These are phyloP conservation scores for Chlamydomonas urium DNA, from an alignment of 139 green algal species.

Conservation along the genomic window DNA sequence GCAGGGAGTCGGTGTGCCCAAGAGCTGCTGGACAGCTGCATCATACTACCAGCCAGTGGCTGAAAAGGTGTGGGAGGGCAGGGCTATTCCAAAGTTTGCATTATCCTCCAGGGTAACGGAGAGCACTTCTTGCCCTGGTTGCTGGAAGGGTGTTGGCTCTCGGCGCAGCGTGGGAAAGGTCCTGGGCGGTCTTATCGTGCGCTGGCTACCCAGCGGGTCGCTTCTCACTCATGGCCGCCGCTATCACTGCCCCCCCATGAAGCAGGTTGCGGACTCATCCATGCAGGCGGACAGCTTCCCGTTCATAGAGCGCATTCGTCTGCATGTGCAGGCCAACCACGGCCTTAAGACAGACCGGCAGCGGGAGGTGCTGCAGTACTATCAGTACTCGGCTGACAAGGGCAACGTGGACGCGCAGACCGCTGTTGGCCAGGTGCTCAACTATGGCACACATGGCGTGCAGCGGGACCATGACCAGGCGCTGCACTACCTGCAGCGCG, in stretches of 20 bases:
- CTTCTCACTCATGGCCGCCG: too few species aligned
- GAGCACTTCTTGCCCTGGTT: too few species aligned
- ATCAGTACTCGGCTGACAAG: slow-evolving; percentile 82
- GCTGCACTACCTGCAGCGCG: slow-evolving; percentile 62
- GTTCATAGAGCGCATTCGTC: slow-evolving; percentile 52
- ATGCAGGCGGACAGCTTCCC: slow-evolving; percentile 7
- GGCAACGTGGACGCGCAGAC: slow-evolving; percentile 82
- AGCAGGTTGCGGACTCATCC: slow-evolving; percentile 31
- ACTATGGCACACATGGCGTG: slow-evolving; percentile 64
- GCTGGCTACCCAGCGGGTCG: too few species aligned
- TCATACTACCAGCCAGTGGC: slow-evolving; percentile 85
- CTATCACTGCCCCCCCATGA: background rate
- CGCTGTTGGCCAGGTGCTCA: slow-evolving; percentile 67
- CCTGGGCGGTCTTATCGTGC: too few species aligned
- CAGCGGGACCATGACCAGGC: slow-evolving; percentile 26
- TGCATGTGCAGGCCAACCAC: slow-evolving; percentile 38
- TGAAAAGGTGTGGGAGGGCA: slow-evolving; percentile 45
- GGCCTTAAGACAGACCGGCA: slow-evolving; percentile 30
- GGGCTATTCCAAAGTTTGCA: too few species aligned
- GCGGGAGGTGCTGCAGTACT: slow-evolving; percentile 67
- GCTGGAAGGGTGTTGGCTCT: too few species aligned
- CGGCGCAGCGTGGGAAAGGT: too few species aligned
- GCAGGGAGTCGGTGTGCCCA: slow-evolving; percentile 69
- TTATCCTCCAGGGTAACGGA: too few species aligned
- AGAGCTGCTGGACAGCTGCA: slow-evolving; percentile 70